These are phyloP conservation scores for Talaromyces marneffei DNA, from an alignment of 2,329 filamentous ascomycete species.

Conservation along the genomic window DNA sequence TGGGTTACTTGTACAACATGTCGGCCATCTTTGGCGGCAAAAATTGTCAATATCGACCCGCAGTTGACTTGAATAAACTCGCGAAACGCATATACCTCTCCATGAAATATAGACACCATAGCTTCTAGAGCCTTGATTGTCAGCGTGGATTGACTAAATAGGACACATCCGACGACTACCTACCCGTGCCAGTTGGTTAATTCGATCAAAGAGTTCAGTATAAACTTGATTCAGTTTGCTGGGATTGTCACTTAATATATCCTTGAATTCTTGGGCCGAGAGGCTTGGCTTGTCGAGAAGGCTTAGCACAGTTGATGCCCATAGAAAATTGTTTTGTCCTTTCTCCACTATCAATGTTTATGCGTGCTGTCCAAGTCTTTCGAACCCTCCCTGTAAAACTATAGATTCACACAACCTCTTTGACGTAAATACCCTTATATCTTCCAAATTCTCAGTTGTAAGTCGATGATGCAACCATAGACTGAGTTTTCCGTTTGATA, in stretches of 20 bases:
- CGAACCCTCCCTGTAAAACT: neutral
- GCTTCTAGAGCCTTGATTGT: neutral
- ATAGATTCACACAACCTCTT: neutral
- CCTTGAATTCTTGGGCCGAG: neutral
- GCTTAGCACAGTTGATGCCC: neutral
- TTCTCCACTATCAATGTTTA: neutral
- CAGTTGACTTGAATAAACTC: neutral
- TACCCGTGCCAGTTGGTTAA: neutral
- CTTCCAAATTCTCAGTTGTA: neutral
- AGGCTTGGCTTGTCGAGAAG: constrained; percentile 1
- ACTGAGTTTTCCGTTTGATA: neutral
- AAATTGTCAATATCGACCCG: neutral
- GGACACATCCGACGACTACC: neutral
- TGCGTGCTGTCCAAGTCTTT: neutral
- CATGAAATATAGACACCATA: neutral
- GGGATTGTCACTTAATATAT: neutral
- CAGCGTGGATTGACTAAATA: neutral
- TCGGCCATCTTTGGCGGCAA: neutral
- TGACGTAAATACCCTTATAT: neutral
- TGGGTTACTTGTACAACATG: neutral
- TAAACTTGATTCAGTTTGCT: neutral
- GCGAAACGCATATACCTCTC: neutral
- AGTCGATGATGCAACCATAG: constrained; percentile 1
- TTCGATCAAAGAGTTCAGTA: neutral
- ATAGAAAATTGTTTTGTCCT: neutral